Evolutionary conservation across 2,329 filamentous ascomycete genomes (phyloP), one percentile per base, ranked within the genome.

Genomic region (Penicillium sp.): DNA sequence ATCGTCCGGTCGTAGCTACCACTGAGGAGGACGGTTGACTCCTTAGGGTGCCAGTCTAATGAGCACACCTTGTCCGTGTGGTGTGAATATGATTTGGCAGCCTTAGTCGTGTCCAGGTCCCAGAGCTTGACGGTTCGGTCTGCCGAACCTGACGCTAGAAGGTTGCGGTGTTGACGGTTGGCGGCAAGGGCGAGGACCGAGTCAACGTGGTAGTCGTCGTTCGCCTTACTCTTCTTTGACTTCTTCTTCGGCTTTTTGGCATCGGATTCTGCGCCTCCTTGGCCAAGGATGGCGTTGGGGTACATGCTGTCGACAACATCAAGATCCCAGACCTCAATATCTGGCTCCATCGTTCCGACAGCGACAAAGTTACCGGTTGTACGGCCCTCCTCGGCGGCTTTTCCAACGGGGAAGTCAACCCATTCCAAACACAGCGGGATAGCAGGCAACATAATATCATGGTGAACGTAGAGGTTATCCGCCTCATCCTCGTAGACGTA

Each of bases 11-110:
- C 95, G 80, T 98, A 99, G 75, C 92, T 96, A 64, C 95, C 95
- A 72, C 90, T 96, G 63, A 99, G 85, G 26, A 99, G 85, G 21
- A 96, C 88, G 0, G 95, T 97, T 3, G 93, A 88, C 77, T 97
- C 91, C 48, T 85, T 86, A 0, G 91, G 86, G 82, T 98, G 92
- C 95, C 96, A 99, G 67, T 94, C 91, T 60, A 99, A 82, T 23
- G 94, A 92, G 85, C 93, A 99, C 68, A 98, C 93, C 82, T 99
- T 99, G 84, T 97, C 95, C 41, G 92, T 96, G 81, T 99, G 95
- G 80, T 96, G 92, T 17, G 87, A 85, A 84, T 99, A 99, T 49
- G 93, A 97, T 81, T 97, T 95, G 71, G 95, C 95, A 78, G 93
- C 97, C 78, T 90, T 93, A 64, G 91, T 86, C 3, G 92, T 97